phyloP scores from a whole-genome alignment of 306 rosid genomes.

The cucumber (Cucumis sativus) region Cucumber_9930_V3 NC_026658.2:2287001-2287500 shows the following conservation, averaged over 20 bases:
- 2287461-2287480: too few relatives aligned
- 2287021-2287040: too few relatives aligned
- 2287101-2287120: slow-evolving; percentile 83
- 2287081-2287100: neutral
- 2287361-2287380: neutral
- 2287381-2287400: neutral
- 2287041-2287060: too few relatives aligned
- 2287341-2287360: neutral
- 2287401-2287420: neutral
- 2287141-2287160: slow-evolving; percentile 83
- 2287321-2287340: neutral
- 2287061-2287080: neutral
- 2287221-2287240: slow-evolving; percentile 46
- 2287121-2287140: slow-evolving; percentile 93
- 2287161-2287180: slow-evolving; percentile 95
- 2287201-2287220: slow-evolving; percentile 82
- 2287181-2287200: slow-evolving; percentile 90
- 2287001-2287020: too few relatives aligned
- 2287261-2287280: slow-evolving; percentile 59
- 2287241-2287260: slow-evolving; percentile 41
- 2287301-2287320: neutral
- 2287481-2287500: too few relatives aligned
- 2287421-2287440: neutral
- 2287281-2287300: slow-evolving; percentile 23
- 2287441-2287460: neutral